Percentiles rank a stretch among this genome's conserved stretches.
Evolutionary conservation across 352 stramenopile species (phyloP).

Genomic region (Phytophthora pseudosyringae): DNA sequence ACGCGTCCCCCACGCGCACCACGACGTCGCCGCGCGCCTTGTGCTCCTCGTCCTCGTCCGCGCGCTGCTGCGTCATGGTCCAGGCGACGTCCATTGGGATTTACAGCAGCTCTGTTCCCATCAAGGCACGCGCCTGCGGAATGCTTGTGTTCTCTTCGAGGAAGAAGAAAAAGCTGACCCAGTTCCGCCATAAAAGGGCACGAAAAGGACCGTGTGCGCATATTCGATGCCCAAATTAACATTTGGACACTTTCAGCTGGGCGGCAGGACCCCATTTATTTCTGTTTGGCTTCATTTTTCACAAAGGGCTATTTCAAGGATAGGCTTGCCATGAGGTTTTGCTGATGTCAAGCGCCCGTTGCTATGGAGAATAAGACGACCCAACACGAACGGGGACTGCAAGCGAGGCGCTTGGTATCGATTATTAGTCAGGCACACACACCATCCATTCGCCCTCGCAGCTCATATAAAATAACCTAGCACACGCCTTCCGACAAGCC

Average conservation of each 20-base stretch:
- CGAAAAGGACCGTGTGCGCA: background rate
- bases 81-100: constrained; percentile 34
- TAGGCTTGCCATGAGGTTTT: background rate
- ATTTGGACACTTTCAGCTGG: too few relatives aligned
- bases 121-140: constrained; percentile 37
- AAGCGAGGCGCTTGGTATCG: constrained; percentile 12
- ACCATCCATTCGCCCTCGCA: constrained; percentile 4
- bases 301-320: background rate
- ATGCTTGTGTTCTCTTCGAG: constrained; percentile 31
- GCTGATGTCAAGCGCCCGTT: background rate
- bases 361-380: background rate
- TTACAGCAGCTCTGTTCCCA: constrained; percentile 39
- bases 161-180: constrained; percentile 24
- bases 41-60: constrained; percentile 33
- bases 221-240: background rate
- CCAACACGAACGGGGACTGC: background rate
- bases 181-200: background rate
- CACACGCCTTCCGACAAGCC: constrained; percentile 82
- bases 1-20: constrained; percentile 58
- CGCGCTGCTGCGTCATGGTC: constrained; percentile 27
- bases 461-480: constrained; percentile 55
- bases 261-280: too few relatives aligned
- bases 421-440: constrained; percentile 22
- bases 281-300: too few relatives aligned
- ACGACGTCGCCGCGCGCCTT: constrained; percentile 29